These are phyloP conservation scores for Megacollybia marginata DNA, from an alignment of 768 basidiomycete genomes.

Conservation along the genomic window DNA sequence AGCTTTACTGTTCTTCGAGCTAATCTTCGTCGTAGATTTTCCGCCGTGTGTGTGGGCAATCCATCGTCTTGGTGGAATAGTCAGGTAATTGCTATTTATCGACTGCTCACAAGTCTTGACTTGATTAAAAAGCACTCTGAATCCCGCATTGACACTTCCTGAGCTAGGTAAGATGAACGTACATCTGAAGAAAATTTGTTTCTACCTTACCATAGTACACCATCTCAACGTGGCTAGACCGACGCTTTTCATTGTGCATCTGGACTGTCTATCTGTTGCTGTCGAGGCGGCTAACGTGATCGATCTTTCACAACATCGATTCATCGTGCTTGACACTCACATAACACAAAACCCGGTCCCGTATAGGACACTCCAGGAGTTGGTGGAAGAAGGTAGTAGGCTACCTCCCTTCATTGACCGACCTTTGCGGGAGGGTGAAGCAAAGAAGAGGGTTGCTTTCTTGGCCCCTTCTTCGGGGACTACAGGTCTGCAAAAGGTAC, in stretches of 20 bases:
- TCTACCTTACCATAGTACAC: conserved; percentile 13
- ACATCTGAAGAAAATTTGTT: neutral
- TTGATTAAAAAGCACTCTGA: conserved; percentile 7
- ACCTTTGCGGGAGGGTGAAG: conserved; percentile 31
- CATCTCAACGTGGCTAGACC: conserved; percentile 29
- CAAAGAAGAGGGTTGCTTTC: conserved; percentile 37
- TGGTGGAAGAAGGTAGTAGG: conserved; percentile 23
- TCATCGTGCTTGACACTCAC: conserved; percentile 21
- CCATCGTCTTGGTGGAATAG: conserved; percentile 32
- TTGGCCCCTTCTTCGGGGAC: conserved; percentile 47
- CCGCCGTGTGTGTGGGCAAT: conserved; percentile 29
- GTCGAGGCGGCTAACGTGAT: conserved; percentile 18
- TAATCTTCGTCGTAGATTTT: conserved; percentile 20
- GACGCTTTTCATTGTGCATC: conserved; percentile 24
- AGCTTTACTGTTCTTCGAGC: too few relatives aligned
- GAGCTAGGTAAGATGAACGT: conserved; percentile 8
- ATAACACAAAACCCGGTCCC: conserved; percentile 1
- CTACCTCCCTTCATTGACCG: conserved; percentile 29
- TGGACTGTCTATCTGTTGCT: conserved; percentile 20
- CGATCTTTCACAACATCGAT: conserved; percentile 12
- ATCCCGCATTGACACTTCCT: conserved; percentile 9
- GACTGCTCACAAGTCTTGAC: neutral
- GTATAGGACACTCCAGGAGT: conserved; percentile 18
- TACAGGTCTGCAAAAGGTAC: conserved; percentile 41
- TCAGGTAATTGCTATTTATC: conserved; percentile 22